A percentile compares a stretch with the other conserved stretches of the same genome.
Conservation (phyloP, 257 asterid species). For the Solanum pinnatisectum region DNA sequence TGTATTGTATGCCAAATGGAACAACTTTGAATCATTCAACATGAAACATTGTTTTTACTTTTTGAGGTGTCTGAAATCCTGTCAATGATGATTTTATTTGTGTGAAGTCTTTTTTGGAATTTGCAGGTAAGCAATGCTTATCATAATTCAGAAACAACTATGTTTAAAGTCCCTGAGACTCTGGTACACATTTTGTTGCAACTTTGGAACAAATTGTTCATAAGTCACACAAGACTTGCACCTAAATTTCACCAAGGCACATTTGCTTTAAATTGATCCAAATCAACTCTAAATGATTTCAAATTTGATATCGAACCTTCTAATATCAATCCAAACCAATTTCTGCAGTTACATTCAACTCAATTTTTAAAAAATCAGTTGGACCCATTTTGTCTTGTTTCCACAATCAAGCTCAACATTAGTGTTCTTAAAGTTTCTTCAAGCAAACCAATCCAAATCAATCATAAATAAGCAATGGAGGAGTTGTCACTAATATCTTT, state of each 20-base stretch:
- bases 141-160: not conserved
- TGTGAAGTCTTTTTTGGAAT: not conserved
- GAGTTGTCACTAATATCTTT: too few relatives aligned
- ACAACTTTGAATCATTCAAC: not conserved
- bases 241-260: too few relatives aligned
- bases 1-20: not conserved
- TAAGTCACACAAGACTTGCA: not conserved
- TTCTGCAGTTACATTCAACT: too few relatives aligned
- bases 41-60: not conserved
- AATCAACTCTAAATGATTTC: not conserved
- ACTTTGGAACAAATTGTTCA: not conserved
- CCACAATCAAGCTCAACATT: too few relatives aligned
- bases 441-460: too few relatives aligned
- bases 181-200: not conserved
- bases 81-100: too few relatives aligned
- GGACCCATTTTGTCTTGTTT: too few relatives aligned
- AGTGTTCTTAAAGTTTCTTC: too few relatives aligned
- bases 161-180: not conserved
- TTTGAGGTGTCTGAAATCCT: not conserved
- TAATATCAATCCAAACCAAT: not conserved
- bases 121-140: not conserved
- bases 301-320: not conserved
- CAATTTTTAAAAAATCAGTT: too few relatives aligned
- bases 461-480: too few relatives aligned
- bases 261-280: not conserved